Base-by-base conservation (phyloP, 768 basidiomycete genomes). In the Pholiota molesta region DNA sequence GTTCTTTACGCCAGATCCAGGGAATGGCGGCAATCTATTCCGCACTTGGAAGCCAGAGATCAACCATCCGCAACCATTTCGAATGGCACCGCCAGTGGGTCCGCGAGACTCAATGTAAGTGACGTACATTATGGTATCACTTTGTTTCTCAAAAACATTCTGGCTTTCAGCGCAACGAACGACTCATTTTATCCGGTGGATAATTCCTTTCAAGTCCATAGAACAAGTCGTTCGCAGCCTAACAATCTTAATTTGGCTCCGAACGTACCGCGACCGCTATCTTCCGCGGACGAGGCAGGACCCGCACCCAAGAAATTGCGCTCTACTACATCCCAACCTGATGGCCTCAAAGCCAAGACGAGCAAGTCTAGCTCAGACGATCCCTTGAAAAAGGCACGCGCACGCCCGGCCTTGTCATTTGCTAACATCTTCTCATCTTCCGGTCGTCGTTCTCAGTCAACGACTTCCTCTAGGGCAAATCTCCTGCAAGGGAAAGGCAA, bases 381-480 rank as follows among this genome's bases (percentile, higher is more conserved):
- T 76, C 84, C 86, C 75, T 79, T 83, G 83, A 91, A 91, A 90
- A 92, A 93, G 91, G 91, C 88, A 91, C 86, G 90, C 88, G 86
- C 86, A 83, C 89, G 88, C 87, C 88, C 87, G 88, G 89, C 87
- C 83, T 83, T 90, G 84, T 87, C 85, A 80, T 86, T 89, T 88
- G 83, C 86, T 90, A 90, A 90, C 81, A 82, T 89, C 82, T 89
- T 90, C 90, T 91, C 89, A 90, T 90, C 87, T 79, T 85, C 86
- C 78, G 83, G 84, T 86, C 88, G 86, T 85, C 83, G 83, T 85
- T 85, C 85, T 77, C 89, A 91, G 88, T 82, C 85, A 73, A 79
- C 84, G 74, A 82, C 84, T 76, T 82, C 87, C 73, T 82, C 88
- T 76, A 86, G 84, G 80, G 79, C 80, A 69, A 77, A 79, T 61